These are phyloP conservation scores for Colletotrichum graminicola DNA, from an alignment of 2,329 filamentous ascomycete species.

Conservation along the genomic window DNA sequence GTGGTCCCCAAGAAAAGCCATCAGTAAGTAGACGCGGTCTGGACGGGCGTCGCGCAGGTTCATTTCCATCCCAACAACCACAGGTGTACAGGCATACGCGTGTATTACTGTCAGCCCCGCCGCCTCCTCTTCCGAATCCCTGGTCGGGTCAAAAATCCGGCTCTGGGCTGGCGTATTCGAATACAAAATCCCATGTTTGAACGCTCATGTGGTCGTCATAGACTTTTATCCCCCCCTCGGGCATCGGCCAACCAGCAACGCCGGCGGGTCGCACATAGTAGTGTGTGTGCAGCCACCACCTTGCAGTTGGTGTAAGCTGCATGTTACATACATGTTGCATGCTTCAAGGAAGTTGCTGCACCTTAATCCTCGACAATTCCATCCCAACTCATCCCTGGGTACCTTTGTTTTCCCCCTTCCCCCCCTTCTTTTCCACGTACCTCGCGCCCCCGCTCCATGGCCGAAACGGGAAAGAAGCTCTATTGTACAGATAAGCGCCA, in stretches of 20 bases:
- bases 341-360: neutral
- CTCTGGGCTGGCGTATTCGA: slow-evolving; percentile 12
- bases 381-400: slow-evolving; percentile 2
- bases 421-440: neutral
- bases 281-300: neutral
- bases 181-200: slow-evolving; percentile 29
- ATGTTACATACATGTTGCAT: neutral
- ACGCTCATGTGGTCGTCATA: slow-evolving; percentile 41
- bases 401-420: neutral
- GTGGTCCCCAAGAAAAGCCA: neutral
- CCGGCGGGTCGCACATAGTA: neutral
- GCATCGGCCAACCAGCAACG: slow-evolving; percentile 18
- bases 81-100: no score
- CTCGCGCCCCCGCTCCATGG: neutral
- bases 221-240: slow-evolving; percentile 28
- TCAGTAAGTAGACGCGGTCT: neutral
- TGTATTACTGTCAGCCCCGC: neutral
- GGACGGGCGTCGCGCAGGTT: no score
- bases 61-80: no score
- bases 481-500: neutral
- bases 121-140: neutral
- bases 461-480: slow-evolving; percentile 39
- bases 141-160: slow-evolving; percentile 7
- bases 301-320: neutral
- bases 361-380: slow-evolving; percentile 15